Conservation (phyloP, 2,329 filamentous ascomycete species). For the Penicillium rolfsii region DNA sequence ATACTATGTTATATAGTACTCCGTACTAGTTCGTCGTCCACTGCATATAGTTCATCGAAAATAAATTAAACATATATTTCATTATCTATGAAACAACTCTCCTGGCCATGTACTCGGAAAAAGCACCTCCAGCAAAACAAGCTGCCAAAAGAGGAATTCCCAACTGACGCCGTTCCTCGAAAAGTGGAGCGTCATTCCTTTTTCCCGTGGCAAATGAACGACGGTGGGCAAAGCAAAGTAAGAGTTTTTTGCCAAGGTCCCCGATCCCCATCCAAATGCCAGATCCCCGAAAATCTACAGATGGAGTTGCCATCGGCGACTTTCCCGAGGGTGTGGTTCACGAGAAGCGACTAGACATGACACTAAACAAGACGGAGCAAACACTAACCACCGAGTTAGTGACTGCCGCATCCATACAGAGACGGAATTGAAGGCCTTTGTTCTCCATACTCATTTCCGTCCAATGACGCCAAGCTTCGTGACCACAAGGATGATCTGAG, state of each 20-base stretch:
- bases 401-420: not conserved
- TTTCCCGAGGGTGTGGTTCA: conserved; percentile 1
- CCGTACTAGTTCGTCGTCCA: not conserved
- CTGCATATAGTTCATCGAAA: not conserved
- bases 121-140: not conserved
- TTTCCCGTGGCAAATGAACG: conserved; percentile 1
- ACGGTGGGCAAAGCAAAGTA: not conserved
- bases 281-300: conserved; percentile 8
- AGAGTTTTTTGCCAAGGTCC: conserved; percentile 1
- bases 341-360: not conserved
- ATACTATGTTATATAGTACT: not conserved
- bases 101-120: not conserved
- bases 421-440: not conserved
- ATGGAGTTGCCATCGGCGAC: not conserved
- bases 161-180: not conserved
- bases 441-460: not conserved
- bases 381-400: not conserved
- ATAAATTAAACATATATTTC: not conserved
- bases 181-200: conserved; percentile 4
- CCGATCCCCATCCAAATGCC: not conserved
- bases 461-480: conserved; percentile 17
- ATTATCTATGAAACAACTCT: too few species aligned
- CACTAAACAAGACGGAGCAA: not conserved
- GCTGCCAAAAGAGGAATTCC: not conserved
- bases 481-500: conserved; percentile 25